phyloP scores from a whole-genome alignment of 2,329 filamentous ascomycete species.

The Venturia pyrina region DNA sequence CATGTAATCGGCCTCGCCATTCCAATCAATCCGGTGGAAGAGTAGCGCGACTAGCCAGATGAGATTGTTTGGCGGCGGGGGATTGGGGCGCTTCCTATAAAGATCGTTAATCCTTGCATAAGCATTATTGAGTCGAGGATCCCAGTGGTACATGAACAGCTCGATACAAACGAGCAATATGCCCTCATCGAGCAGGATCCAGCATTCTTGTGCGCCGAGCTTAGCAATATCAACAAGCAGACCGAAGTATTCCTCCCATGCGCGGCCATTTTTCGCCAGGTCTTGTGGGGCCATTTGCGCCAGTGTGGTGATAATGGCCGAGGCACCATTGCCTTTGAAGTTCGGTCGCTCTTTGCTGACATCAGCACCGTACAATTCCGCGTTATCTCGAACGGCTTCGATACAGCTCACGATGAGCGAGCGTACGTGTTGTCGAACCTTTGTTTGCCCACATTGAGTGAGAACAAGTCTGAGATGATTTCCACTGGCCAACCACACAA shows the following conservation, averaged over 20 bases:
- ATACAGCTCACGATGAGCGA: constrained; percentile 1
- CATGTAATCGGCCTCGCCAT: not conserved
- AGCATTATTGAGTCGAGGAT: not conserved
- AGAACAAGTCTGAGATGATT: constrained; percentile 7
- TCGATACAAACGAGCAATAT: constrained; percentile 11
- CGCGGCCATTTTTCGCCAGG: constrained; percentile 5
- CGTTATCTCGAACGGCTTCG: not conserved
- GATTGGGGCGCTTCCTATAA: not conserved
- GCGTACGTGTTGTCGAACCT: constrained; percentile 10
- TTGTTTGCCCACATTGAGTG: not conserved
- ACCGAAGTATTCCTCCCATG: constrained; percentile 13
- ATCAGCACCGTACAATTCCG: constrained; percentile 8
- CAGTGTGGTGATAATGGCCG: constrained; percentile 6
- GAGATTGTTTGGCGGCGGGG: constrained; percentile 3
- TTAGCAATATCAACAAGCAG: constrained; percentile 11
- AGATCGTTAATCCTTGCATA: not conserved
- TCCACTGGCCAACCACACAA: constrained; percentile 1
- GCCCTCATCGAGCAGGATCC: constrained; percentile 4
- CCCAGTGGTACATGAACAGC: not conserved
- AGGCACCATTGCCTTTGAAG: not conserved
- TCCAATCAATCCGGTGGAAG: constrained; percentile 5
- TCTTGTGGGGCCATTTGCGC: constrained; percentile 6
- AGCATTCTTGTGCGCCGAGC: constrained; percentile 10
- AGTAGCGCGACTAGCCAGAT: constrained; percentile 4
- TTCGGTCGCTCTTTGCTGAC: not conserved